A percentile compares a stretch with the other conserved stretches of the same genome.
Evolutionary conservation across 805 yeast genomes (phyloP).

Genomic region (Starmerella apis): DNA sequence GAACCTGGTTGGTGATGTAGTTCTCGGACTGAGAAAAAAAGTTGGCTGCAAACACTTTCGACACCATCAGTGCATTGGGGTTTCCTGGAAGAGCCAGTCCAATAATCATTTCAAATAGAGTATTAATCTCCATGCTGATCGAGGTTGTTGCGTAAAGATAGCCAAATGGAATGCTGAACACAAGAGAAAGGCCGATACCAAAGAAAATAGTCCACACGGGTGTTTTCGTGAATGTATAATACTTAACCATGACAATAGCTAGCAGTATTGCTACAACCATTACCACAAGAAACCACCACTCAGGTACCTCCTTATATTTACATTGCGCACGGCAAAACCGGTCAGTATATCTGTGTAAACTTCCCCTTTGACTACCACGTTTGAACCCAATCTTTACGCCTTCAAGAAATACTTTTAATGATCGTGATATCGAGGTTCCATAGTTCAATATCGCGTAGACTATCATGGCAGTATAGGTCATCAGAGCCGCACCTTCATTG

Average conservation of each 20-base stretch:
- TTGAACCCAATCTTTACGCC: conserved; percentile 11
- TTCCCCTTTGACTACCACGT: conserved; percentile 3
- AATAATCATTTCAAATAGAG: conserved; percentile 51
- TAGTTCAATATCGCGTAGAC: conserved; percentile 40
- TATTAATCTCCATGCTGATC: conserved; percentile 48
- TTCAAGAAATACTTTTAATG: conserved; percentile 24
- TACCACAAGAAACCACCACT: conserved; percentile 39
- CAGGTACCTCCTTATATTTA: conserved; percentile 45
- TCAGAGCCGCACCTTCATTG: conserved; percentile 43
- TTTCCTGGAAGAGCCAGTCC: conserved; percentile 59
- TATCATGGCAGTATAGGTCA: conserved; percentile 45
- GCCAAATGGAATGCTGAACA: conserved; percentile 55
- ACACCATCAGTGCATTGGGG: conserved; percentile 51
- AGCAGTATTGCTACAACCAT: conserved; percentile 37
- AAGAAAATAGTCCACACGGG: conserved; percentile 51
- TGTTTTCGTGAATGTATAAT: conserved; percentile 33
- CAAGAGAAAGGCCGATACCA: conserved; percentile 42
- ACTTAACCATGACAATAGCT: conserved; percentile 38
- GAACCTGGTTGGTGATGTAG: conserved; percentile 47
- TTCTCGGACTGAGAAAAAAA: conserved; percentile 52
- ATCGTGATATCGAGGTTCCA: conserved; percentile 30
- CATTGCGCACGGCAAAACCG: conserved; percentile 41
- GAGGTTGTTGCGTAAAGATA: conserved; percentile 53
- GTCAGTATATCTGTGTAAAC: conserved; percentile 14
- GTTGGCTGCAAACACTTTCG: conserved; percentile 51